Evolutionary conservation across 495 filamentous ascomycete genomes (phyloP).

Genomic region (Neurospora hispaniola): DNA sequence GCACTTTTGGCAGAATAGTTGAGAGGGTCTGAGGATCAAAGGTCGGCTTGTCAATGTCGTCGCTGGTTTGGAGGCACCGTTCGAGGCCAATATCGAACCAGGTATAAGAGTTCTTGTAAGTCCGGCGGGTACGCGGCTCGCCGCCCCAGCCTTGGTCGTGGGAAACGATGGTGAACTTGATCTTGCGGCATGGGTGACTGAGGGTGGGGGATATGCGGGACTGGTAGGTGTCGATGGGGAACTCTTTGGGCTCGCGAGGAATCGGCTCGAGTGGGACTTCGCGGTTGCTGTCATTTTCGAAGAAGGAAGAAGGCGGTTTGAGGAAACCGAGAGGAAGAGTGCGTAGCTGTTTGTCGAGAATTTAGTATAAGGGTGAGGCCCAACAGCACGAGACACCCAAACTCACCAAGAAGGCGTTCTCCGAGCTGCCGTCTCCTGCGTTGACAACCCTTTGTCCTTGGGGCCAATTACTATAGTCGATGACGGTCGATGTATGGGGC

Average conservation of each 20-base stretch:
- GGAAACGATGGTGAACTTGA: constrained; percentile 56
- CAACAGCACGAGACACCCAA: background rate
- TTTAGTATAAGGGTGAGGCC: background rate
- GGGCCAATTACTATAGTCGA: constrained; percentile 8
- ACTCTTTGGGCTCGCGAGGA: constrained; percentile 17
- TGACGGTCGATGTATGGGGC: constrained; percentile 37
- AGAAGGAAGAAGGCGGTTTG: constrained; percentile 14
- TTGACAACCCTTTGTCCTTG: constrained; percentile 5
- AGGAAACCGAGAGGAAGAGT: constrained; percentile 30
- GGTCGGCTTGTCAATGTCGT: background rate
- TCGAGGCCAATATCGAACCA: constrained; percentile 62
- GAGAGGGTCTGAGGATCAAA: background rate
- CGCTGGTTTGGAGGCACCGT: constrained; percentile 16
- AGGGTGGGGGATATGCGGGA: constrained; percentile 20
- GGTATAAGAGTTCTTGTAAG: constrained; percentile 50
- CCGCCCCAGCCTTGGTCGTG: constrained; percentile 59
- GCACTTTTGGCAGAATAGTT: constrained; percentile 1
- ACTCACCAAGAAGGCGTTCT: constrained; percentile 31
- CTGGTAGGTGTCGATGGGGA: constrained; percentile 20
- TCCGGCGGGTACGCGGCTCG: constrained; percentile 22
- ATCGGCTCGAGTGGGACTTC: background rate
- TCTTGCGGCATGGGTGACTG: constrained; percentile 38
- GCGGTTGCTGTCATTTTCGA: background rate
- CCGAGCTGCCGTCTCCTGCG: constrained; percentile 8
- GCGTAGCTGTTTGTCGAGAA: constrained; percentile 24